These are phyloP conservation scores for Rhododendron williamsianum DNA, from an alignment of 148 eudicot species.

Conservation along the genomic window DNA sequence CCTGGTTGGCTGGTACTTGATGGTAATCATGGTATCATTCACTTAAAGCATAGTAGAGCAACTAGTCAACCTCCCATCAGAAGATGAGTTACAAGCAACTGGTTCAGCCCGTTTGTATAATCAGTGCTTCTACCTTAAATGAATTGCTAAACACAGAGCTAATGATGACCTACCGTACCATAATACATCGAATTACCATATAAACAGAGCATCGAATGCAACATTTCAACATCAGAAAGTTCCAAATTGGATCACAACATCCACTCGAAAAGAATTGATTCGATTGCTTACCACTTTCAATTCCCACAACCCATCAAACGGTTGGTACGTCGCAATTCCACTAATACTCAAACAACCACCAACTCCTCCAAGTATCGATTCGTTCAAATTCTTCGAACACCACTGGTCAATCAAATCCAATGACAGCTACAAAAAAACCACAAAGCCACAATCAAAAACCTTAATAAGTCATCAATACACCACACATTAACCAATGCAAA, in stretches of 20 bases:
- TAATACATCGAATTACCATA: not conserved
- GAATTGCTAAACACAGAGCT: not conserved
- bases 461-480: not conserved
- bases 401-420: conserved; percentile 81
- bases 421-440: conserved; percentile 40
- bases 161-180: not conserved
- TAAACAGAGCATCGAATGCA: not conserved
- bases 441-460: not conserved
- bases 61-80: not conserved
- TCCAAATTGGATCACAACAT: not conserved
- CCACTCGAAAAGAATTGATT: not conserved
- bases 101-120: not conserved
- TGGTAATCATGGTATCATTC: not conserved
- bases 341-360: conserved; percentile 42
- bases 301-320: conserved; percentile 68
- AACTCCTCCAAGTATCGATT: conserved; percentile 25
- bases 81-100: not conserved
- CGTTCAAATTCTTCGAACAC: conserved; percentile 47
- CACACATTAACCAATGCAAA: not conserved
- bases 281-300: conserved; percentile 61
- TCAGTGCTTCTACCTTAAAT: not conserved
- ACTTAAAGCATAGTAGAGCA: not conserved
- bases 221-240: not conserved
- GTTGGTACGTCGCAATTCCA: conserved; percentile 78
- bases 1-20: not conserved